Percentiles rank a stretch among this genome's conserved stretches.
These are phyloP conservation scores for Trametes sp. DNA, from an alignment of 1,284 basidiomycete species.

Conservation along the genomic window DNA sequence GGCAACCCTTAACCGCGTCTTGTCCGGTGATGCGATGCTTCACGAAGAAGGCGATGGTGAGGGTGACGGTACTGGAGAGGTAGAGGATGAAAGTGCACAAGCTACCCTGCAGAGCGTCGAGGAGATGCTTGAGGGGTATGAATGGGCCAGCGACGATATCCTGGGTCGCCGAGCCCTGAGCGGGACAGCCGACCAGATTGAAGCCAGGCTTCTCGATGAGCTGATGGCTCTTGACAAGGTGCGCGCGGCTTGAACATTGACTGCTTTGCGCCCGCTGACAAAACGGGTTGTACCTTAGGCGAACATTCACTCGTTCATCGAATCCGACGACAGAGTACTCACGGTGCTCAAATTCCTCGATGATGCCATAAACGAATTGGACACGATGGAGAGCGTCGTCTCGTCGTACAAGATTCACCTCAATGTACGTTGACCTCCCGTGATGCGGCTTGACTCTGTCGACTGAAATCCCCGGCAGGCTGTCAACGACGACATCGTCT, in stretches of 20 bases:
- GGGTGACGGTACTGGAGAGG: slow-evolving; percentile 61
- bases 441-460: slow-evolving; percentile 3
- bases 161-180: slow-evolving; percentile 65
- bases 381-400: slow-evolving; percentile 86
- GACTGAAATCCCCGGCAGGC: slow-evolving; percentile 58
- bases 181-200: slow-evolving; percentile 88
- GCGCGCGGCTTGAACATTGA: slow-evolving; percentile 22
- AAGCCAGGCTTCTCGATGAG: slow-evolving; percentile 86
- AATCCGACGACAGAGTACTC: slow-evolving; percentile 88
- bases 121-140: slow-evolving; percentile 98
- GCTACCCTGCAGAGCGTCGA: slow-evolving; percentile 91
- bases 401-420: slow-evolving; percentile 94
- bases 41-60: slow-evolving; percentile 43
- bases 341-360: slow-evolving; percentile 92
- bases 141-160: slow-evolving; percentile 86
- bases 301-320: slow-evolving; percentile 96
- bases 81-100: slow-evolving; percentile 77
- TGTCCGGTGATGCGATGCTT: slow-evolving; percentile 55
- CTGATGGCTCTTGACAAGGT: slow-evolving; percentile 92
- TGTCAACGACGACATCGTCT: slow-evolving; percentile 93
- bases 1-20: slow-evolving; percentile 73
- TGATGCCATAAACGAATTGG: slow-evolving; percentile 85
- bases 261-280: slow-evolving; percentile 7
- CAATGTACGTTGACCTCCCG: slow-evolving; percentile 67
- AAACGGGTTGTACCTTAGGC: slow-evolving; percentile 70